Evolutionary conservation across 768 basidiomycete species (phyloP).

Genomic region (Tubosaeta brunneosetosa): DNA sequence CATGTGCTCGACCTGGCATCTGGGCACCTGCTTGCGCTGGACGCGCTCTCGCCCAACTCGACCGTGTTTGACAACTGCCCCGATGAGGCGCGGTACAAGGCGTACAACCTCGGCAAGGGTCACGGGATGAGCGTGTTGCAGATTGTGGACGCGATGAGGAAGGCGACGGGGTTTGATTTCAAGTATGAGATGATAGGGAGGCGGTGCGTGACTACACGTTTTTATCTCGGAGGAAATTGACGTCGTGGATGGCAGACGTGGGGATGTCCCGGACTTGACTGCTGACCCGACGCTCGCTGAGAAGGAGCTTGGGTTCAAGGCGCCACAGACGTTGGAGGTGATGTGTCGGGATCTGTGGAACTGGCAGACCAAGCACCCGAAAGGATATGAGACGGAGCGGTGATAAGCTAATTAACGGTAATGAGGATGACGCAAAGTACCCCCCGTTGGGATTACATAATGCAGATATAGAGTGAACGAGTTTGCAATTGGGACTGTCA

Average conservation of each 20-base stretch:
- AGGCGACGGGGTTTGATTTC: constrained; percentile 84
- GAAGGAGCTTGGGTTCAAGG: constrained; percentile 90
- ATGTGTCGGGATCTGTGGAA: constrained; percentile 99
- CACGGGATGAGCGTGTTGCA: constrained; percentile 88
- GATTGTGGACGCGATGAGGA: constrained; percentile 92
- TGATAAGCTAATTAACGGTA: constrained; percentile 22
- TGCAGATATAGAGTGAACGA: neutral
- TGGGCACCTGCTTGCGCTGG: constrained; percentile 88
- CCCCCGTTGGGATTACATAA: constrained; percentile 1
- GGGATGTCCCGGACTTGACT: constrained; percentile 95
- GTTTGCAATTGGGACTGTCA: neutral
- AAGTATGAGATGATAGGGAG: constrained; percentile 86
- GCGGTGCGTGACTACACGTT: constrained; percentile 50
- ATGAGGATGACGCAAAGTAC: neutral
- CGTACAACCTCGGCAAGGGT: constrained; percentile 96
- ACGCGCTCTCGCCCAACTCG: constrained; percentile 65
- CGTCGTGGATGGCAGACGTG: constrained; percentile 48
- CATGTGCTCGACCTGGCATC: constrained; percentile 93
- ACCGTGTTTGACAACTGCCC: constrained; percentile 50
- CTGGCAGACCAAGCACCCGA: constrained; percentile 92
- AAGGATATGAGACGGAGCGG: constrained; percentile 52
- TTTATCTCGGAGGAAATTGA: neutral
- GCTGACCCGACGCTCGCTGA: constrained; percentile 90
- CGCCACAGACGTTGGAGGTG: constrained; percentile 71
- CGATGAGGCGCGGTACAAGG: constrained; percentile 68